Base-by-base conservation (phyloP, 768 basidiomycete species). In the Macrolepiota dolichaula region DNA sequence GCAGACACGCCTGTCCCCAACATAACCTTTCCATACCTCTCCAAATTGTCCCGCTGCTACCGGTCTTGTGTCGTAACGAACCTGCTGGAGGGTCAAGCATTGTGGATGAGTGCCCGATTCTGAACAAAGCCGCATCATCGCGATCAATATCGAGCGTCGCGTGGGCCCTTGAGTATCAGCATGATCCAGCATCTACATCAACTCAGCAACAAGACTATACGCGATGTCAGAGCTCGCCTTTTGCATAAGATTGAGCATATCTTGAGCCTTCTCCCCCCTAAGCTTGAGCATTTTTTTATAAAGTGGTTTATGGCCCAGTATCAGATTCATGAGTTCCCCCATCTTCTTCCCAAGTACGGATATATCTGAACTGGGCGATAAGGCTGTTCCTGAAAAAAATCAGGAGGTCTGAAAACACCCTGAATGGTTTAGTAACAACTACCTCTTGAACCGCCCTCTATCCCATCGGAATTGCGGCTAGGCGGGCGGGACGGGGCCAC, bases 21-120 rank as follows among this genome's bases (percentile, higher is more conserved):
- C 61, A 17, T 50, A 9, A 1, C 69, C 70, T 58, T 57, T 70
- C 65, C 70, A 73, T n/a, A 74, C 67, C n/a, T 74, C 73, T 9
- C 70, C 67, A 55, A 72, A 74, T 25, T 65, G 59, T 3, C 73
- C 73, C n/a, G 63, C 55, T 0, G 70, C 59, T 1, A 65, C 56
- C 1, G 68, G 60, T 5, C 50, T 52, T 3, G 64, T 60, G 0
- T 63, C 57, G n/a, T 65, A 60, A 2, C 59, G 59, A 25, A 70
- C 55, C 4, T 59, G 67, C 24, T 52, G 57, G 17, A 70, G 62
- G 2, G 65, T 50, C 36, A 74, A 67, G 40, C 70, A 70, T 10
- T 66, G 61, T 6, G 74, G 74, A 51, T 71, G 68, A 3, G 69
- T 62, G 4, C 67, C 66, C 3, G 72, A 70, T 57, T 61, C 64